phyloP scores from a whole-genome alignment of 2,329 filamentous ascomycete genomes.

The Cladorrhinum sp. region DNA sequence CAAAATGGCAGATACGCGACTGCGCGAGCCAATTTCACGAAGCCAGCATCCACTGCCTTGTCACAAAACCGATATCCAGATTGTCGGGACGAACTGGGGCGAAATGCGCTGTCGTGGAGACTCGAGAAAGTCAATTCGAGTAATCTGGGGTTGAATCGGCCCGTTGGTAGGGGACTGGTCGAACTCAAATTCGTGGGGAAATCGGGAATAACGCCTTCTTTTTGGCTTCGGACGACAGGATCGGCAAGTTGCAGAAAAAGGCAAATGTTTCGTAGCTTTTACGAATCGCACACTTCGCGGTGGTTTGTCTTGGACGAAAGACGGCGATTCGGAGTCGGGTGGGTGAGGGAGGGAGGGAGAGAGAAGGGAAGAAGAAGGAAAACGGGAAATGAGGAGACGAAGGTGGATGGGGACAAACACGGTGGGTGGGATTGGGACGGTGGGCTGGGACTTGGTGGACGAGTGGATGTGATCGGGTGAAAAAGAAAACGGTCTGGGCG shows the following conservation, averaged over 20 bases:
- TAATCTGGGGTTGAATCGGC: slow-evolving; percentile 30
- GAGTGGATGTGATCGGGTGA: neutral
- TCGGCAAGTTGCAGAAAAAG: neutral
- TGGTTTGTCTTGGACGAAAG: neutral
- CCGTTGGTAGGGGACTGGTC: slow-evolving; percentile 22
- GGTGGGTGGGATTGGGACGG: neutral
- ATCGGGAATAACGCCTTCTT: neutral
- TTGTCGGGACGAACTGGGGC: slow-evolving; percentile 19
- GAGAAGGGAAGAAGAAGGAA: slow-evolving; percentile 7
- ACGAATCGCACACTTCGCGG: neutral
- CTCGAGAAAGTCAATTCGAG: slow-evolving; percentile 26
- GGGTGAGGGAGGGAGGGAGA: neutral
- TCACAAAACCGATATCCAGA: slow-evolving; percentile 19
- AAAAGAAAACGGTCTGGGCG: slow-evolving; percentile 9
- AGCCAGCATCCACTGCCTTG: slow-evolving; percentile 24
- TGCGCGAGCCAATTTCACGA: slow-evolving; percentile 21
- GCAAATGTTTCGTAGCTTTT: neutral
- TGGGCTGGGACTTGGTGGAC: neutral
- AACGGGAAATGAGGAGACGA: slow-evolving; percentile 6
- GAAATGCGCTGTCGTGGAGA: slow-evolving; percentile 28
- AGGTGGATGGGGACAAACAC: slow-evolving; percentile 1
- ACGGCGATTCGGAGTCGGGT: neutral
- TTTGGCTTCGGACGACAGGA: neutral
- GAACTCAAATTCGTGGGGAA: slow-evolving; percentile 16
- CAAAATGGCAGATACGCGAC: slow-evolving; percentile 19